These are phyloP conservation scores for Sporisorium sorghi DNA, from an alignment of 1,284 basidiomycete species.

Conservation along the genomic window DNA sequence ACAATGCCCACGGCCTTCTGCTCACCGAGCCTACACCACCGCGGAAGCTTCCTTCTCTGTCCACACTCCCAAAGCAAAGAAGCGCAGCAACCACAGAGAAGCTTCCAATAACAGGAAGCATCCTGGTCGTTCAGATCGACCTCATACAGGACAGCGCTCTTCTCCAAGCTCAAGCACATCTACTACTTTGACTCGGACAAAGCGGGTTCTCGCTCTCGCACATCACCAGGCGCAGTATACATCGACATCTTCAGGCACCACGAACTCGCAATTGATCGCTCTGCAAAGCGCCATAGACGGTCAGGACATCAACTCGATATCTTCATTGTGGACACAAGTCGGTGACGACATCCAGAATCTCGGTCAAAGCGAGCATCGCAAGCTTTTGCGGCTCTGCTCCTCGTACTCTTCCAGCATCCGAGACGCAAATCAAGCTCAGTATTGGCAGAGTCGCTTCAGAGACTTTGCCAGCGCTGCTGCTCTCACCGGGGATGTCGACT, in stretches of 20 bases:
- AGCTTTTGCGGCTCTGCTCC: slow-evolving; percentile 27
- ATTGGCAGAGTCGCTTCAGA: slow-evolving; percentile 7
- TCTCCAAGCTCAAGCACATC: slow-evolving; percentile 3
- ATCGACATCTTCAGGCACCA: background rate
- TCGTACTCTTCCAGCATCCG: slow-evolving; percentile 3
- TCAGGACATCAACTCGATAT: slow-evolving; percentile 18
- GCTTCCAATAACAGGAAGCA: background rate
- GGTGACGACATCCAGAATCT: background rate
- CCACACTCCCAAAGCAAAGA: slow-evolving; percentile 24
- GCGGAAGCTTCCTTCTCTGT: slow-evolving; percentile 25
- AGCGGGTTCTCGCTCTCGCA: slow-evolving; percentile 23
- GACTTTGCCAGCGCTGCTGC: slow-evolving; percentile 19
- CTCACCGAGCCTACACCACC: slow-evolving; percentile 15
- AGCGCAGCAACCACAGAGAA: background rate
- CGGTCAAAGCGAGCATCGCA: slow-evolving; percentile 15
- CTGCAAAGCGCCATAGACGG: slow-evolving; percentile 30
- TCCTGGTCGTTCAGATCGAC: background rate
- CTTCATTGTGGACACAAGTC: slow-evolving; percentile 13
- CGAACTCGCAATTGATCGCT: background rate
- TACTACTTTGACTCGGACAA: background rate
- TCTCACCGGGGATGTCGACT: slow-evolving; percentile 28
- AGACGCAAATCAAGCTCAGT: slow-evolving; percentile 1
- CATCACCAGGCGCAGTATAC: background rate
- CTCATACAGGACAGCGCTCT: background rate
- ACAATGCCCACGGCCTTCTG: background rate